phyloP scores from a whole-genome alignment of 305 asterid species.

The Fraxinus latifolia region DNA sequence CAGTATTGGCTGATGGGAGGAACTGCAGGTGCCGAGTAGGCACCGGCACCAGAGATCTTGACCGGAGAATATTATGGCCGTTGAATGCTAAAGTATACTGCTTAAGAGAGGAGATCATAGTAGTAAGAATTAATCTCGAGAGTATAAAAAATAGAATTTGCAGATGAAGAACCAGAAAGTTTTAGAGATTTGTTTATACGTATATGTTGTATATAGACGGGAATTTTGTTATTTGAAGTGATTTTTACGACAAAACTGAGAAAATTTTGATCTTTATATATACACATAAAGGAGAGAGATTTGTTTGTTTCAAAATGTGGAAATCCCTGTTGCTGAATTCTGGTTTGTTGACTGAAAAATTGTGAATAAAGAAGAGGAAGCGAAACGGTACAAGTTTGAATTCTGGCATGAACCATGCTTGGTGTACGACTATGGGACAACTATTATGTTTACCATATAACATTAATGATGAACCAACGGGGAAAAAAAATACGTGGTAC shows the following conservation, averaged over 20 bases:
- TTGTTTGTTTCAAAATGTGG: too few species aligned
- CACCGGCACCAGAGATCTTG: constrained; percentile 12
- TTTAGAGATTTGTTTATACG: not conserved
- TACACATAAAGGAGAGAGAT: too few species aligned
- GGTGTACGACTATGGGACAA: too few species aligned
- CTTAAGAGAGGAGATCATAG: constrained; percentile 58
- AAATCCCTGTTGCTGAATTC: too few species aligned
- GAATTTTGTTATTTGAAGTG: too few species aligned
- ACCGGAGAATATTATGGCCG: constrained; percentile 38
- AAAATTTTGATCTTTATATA: not conserved
- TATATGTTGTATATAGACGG: not conserved
- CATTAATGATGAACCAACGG: too few species aligned
- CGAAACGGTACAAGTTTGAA: too few species aligned
- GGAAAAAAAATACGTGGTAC: too few species aligned
- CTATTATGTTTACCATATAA: too few species aligned
- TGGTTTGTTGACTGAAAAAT: too few species aligned
- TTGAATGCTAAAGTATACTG: constrained; percentile 29
- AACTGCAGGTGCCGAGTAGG: constrained; percentile 29
- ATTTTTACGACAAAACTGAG: not conserved
- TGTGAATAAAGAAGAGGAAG: too few species aligned
- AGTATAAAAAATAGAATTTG: not conserved
- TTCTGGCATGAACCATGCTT: too few species aligned
- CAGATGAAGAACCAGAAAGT: constrained; percentile 10
- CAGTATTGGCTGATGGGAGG: constrained; percentile 15
- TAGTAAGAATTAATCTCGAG: not conserved